phyloP scores from a whole-genome alignment of 805 yeast genomes.

The Saturnispora gosingensis region DNA sequence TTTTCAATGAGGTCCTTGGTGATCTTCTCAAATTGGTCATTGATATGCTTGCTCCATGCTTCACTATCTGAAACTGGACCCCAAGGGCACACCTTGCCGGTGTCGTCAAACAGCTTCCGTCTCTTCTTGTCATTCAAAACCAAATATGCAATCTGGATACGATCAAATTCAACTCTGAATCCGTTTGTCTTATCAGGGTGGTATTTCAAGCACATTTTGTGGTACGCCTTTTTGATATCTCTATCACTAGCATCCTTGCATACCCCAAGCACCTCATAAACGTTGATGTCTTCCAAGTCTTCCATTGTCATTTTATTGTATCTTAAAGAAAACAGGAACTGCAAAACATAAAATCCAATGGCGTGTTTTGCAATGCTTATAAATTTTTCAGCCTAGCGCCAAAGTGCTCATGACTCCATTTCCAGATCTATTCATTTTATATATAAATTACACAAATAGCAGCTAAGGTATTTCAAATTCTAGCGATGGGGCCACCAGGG shows the following conservation, averaged over 20 bases:
- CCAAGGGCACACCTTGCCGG: conserved; percentile 46
- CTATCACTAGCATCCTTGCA: conserved; percentile 33
- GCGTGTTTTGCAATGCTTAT: background rate
- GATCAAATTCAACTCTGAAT: conserved; percentile 41
- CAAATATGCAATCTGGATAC: conserved; percentile 67
- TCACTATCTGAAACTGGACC: conserved; percentile 29
- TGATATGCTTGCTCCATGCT: conserved; percentile 53
- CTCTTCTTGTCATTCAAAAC: conserved; percentile 51
- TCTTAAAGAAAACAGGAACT: background rate
- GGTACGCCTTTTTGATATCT: conserved; percentile 58
- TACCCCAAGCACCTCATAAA: conserved; percentile 47
- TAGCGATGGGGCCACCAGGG: conserved; percentile 79
- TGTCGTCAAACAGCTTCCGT: conserved; percentile 53
- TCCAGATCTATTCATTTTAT: background rate
- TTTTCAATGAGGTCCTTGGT: conserved; percentile 59
- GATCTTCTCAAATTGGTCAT: conserved; percentile 35
- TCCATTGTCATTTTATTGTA: background rate
- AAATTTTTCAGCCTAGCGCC: background rate
- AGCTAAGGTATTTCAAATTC: conserved; percentile 25
- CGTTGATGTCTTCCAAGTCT: conserved; percentile 28
- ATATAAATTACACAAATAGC: background rate
- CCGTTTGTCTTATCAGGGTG: conserved; percentile 61
- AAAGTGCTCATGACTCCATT: background rate
- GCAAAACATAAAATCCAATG: background rate
- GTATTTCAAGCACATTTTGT: conserved; percentile 48